Evolutionary conservation across 2,329 filamentous ascomycete genomes (phyloP).

Genomic region (Fonsecaea monophora): DNA sequence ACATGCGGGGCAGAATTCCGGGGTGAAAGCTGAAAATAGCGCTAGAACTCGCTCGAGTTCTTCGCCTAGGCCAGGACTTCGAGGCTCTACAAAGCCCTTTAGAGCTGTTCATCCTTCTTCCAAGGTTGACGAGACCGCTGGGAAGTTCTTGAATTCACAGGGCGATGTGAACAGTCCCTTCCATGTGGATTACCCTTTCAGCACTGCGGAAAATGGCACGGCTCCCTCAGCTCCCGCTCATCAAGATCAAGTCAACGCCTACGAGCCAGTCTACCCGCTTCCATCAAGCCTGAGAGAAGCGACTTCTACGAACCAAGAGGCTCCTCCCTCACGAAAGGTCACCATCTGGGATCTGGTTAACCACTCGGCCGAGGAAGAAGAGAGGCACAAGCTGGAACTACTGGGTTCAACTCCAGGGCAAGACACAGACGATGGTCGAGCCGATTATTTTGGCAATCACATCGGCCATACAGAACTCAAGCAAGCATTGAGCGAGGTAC

Average conservation of each 20-base stretch:
- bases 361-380: slow-evolving; percentile 21
- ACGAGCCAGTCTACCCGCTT: slow-evolving; percentile 3
- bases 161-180: neutral
- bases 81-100: slow-evolving; percentile 11
- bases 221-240: neutral
- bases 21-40: slow-evolving; percentile 10
- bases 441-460: slow-evolving; percentile 14
- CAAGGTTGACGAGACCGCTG: neutral
- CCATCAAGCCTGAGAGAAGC: neutral
- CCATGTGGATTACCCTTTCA: neutral
- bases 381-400: slow-evolving; percentile 12
- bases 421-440: slow-evolving; percentile 17
- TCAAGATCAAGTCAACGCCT: neutral
- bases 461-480: slow-evolving; percentile 15
- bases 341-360: slow-evolving; percentile 28
- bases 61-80: slow-evolving; percentile 2
- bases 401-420: slow-evolving; percentile 12
- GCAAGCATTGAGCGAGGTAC: slow-evolving; percentile 14
- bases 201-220: neutral
- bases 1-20: slow-evolving; percentile 30
- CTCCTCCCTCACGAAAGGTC: slow-evolving; percentile 14
- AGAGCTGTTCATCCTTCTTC: slow-evolving; percentile 3
- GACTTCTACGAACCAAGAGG: slow-evolving; percentile 4
- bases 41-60: slow-evolving; percentile 16
- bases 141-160: neutral